Base-by-base conservation (phyloP, 2,329 filamentous ascomycete genomes). In the Verticillium klebahnii region DNA sequence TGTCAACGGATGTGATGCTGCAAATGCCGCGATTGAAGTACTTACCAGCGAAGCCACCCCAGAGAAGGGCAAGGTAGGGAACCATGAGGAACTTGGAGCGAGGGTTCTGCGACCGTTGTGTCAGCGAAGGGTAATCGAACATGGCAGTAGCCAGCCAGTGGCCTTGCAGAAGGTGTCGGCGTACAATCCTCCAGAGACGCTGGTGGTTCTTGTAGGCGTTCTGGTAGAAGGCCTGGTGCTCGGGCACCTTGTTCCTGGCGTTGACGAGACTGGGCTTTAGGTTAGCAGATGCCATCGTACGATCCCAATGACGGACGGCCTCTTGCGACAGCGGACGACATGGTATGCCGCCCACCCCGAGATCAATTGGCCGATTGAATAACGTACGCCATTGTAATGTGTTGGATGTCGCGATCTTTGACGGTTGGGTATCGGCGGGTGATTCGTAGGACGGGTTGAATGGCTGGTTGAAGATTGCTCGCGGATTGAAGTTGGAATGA, bases 181-280 rank as follows among this genome's bases (percentile, higher is more conserved):
- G 75, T 84, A 93, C 90, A 78, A 93, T 92, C 77, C 85, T 81
- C 90, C 91, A 93, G 75, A 91, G 77, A 71, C 91, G 87, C 68
- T 87, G 80, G 75, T 88, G 85, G 66, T 80, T 77, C 71, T 85
- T 86, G 77, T 90, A 90, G 69, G 91, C 88, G 67, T 83, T 80
- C 81, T 93, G 90, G 82, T 91, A 92, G 69, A 85, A 78, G 72
- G 85, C 83, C 84, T 94, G 91, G 80, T 89, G 84, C 74, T 89
- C 71, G 62, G 89, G 89, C 71, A 93, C 90, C 72, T 84, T 85
- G 85, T 94, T 94, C 75, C 85, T 83, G 76, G 88, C 87, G 84
- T 91, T 81, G 80, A 92, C 68, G 73, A 88, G 72, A 73, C 84
- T 85, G 69, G 62, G 58, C 60, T n/a, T 60, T 54, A 64, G 64